These are phyloP conservation scores for Pichia nanzhaoensis DNA, from an alignment of 805 yeast genomes.

Conservation along the genomic window DNA sequence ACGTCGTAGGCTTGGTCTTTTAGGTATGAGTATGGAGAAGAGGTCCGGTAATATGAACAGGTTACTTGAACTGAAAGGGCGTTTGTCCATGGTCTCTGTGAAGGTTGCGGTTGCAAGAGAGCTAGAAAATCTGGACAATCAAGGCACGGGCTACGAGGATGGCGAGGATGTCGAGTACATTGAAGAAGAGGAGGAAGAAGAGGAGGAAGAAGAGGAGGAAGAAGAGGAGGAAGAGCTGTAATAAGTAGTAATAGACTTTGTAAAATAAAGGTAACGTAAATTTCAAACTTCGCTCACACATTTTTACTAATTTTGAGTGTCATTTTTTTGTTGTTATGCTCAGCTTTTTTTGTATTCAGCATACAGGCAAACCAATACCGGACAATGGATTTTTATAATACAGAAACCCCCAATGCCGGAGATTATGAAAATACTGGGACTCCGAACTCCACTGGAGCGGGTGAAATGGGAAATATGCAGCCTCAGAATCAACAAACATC, in stretches of 20 bases:
- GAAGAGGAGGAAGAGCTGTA: neutral
- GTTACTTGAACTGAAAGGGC: slow-evolving; percentile 45
- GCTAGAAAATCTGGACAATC: slow-evolving; percentile 38
- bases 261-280: too few species aligned
- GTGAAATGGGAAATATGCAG: too few species aligned
- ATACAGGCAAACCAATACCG: too few species aligned
- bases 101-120: slow-evolving; percentile 70
- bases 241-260: too few species aligned
- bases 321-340: too few species aligned
- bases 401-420: too few species aligned
- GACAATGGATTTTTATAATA: too few species aligned
- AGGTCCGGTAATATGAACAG: slow-evolving; percentile 44
- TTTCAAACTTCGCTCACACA: too few species aligned
- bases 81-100: slow-evolving; percentile 41
- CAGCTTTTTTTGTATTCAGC: too few species aligned
- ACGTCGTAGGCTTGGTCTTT: slow-evolving; percentile 35
- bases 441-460: too few species aligned
- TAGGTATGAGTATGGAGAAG: slow-evolving; percentile 42
- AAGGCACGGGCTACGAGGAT: slow-evolving; percentile 15
- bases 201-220: slow-evolving; percentile 17
- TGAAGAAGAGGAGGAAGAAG: slow-evolving; percentile 21
- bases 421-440: neutral
- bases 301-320: too few species aligned
- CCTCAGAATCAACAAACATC: neutral
- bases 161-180: slow-evolving; percentile 17